A percentile compares a stretch with the other conserved stretches of the same genome.
These are phyloP conservation scores for Dioscorea zingiberensis DNA, from an alignment of 106 monocot genomes.

Conservation along the genomic window DNA sequence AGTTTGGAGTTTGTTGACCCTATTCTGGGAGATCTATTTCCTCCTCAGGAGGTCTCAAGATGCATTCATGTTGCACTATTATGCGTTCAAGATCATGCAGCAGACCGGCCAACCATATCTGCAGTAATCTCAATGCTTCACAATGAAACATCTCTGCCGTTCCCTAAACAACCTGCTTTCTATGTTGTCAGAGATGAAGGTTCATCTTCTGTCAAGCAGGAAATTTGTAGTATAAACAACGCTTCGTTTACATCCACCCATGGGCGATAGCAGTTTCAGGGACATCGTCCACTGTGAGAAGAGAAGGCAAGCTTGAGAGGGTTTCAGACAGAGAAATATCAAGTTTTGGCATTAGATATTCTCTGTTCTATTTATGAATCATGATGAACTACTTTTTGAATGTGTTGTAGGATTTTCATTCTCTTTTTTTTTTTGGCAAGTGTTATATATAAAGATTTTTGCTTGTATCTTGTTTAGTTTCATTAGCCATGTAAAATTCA, in stretches of 20 bases:
- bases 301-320: too few species aligned
- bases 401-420: too few species aligned
- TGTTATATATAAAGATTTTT: too few species aligned
- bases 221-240: background rate
- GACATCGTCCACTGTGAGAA: too few species aligned
- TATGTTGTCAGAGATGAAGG: background rate
- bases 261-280: background rate
- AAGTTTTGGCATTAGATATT: too few species aligned
- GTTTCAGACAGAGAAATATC: too few species aligned
- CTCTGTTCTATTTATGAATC: too few species aligned
- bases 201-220: background rate
- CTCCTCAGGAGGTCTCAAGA: slow-evolving; percentile 2
- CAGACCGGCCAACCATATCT: slow-evolving; percentile 33
- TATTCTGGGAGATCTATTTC: background rate
- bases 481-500: too few species aligned
- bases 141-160: slow-evolving; percentile 1
- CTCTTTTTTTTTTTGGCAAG: too few species aligned
- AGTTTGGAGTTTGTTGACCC: slow-evolving; percentile 17
- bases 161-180: slow-evolving; percentile 32
- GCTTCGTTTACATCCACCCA: background rate
- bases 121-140: slow-evolving; percentile 12
- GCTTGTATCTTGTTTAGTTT: too few species aligned
- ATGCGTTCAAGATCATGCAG: slow-evolving; percentile 36
- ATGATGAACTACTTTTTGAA: too few species aligned
- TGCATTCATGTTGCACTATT: slow-evolving; percentile 35